Conservation (phyloP, 768 basidiomycete species). For the Scleroderma bovista region DNA sequence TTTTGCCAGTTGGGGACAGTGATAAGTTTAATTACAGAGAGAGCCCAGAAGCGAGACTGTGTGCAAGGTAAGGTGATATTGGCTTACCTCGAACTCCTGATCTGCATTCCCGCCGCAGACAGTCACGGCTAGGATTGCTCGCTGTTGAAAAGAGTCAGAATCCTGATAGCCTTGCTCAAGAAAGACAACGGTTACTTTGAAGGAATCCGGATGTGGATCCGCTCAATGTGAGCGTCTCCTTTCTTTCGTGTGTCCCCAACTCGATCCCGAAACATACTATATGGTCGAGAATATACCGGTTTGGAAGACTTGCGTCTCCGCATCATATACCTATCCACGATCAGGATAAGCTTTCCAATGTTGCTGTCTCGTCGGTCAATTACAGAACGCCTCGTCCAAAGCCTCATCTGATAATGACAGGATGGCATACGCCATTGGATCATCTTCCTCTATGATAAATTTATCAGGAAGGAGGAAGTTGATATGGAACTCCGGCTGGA, state of each 20-base stretch:
- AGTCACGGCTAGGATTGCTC: too few species aligned
- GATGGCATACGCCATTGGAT: slow-evolving; percentile 25
- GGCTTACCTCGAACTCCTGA: too few species aligned
- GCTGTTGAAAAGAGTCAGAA: too few species aligned
- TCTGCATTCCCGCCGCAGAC: too few species aligned
- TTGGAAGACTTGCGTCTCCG: slow-evolving; percentile 8
- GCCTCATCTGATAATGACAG: slow-evolving; percentile 14
- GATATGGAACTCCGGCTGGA: slow-evolving; percentile 9
- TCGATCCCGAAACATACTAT: slow-evolving; percentile 14
- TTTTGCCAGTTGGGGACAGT: too few species aligned
- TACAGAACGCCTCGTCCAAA: slow-evolving; percentile 8
- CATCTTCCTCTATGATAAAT: slow-evolving; percentile 15
- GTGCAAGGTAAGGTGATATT: too few species aligned
- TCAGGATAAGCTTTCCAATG: slow-evolving; percentile 19
- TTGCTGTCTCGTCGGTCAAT: slow-evolving; percentile 17
- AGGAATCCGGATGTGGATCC: too few species aligned
- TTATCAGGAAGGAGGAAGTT: slow-evolving; percentile 8
- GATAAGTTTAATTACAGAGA: too few species aligned
- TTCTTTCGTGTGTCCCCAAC: slow-evolving; percentile 16
- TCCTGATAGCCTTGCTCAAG: too few species aligned
- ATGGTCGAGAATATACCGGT: slow-evolving; percentile 1
- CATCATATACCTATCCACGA: slow-evolving; percentile 10
- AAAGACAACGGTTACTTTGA: too few species aligned
- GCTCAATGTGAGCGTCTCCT: slow-evolving; percentile 19
- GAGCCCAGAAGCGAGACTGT: too few species aligned